These are phyloP conservation scores for Saccharomyces jurei DNA, from an alignment of 805 yeast genomes.

Conservation along the genomic window DNA sequence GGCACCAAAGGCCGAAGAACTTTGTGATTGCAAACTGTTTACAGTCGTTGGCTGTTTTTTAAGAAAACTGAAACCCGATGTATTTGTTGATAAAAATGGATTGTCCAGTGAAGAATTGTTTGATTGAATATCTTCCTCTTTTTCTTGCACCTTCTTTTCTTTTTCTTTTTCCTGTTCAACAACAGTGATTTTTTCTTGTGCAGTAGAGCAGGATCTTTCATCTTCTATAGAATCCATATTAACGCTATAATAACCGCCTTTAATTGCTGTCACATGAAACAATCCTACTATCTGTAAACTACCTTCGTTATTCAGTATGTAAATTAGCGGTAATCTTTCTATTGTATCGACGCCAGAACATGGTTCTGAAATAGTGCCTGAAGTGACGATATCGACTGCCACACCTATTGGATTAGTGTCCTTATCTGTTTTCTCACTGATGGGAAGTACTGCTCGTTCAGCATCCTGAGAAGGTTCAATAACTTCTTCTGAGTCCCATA, in stretches of 20 bases:
- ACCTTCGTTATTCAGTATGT: conserved; percentile 58
- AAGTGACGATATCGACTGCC: conserved; percentile 48
- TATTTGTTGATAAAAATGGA: neutral
- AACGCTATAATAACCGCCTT: conserved; percentile 27
- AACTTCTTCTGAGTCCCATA: conserved; percentile 33
- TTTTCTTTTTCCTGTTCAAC: neutral
- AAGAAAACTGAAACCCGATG: neutral
- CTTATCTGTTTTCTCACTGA: conserved; percentile 53
- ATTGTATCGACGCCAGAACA: conserved; percentile 50
- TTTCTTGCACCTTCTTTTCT: neutral
- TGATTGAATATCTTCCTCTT: neutral
- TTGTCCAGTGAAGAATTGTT: neutral
- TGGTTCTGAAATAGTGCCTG: conserved; percentile 42
- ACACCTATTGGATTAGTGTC: conserved; percentile 70
- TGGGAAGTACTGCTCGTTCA: conserved; percentile 65
- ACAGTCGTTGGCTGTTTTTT: neutral
- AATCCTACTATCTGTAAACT: conserved; percentile 55
- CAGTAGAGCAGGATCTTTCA: neutral
- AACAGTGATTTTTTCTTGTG: neutral
- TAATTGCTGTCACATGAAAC: conserved; percentile 47
- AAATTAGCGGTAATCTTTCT: conserved; percentile 56
- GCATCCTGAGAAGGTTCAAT: conserved; percentile 56
- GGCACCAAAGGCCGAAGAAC: conserved; percentile 6
- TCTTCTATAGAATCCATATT: conserved; percentile 1
- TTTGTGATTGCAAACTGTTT: neutral